Conservation (phyloP, 257 asterid species). For the Leonotis leonurus region DNA sequence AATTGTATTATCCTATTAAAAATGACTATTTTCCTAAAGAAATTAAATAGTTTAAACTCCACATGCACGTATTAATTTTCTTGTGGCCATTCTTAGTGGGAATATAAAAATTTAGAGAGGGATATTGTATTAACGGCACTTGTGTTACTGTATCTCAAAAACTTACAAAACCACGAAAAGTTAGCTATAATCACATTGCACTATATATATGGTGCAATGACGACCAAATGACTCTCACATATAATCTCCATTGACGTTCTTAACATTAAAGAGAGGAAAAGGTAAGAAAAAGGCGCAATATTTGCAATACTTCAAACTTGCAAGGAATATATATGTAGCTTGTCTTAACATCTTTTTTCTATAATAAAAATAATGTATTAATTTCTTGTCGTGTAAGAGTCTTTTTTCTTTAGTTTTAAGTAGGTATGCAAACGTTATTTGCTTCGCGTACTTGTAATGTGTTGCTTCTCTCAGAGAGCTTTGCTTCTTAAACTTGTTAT, state of each 20-base stretch:
- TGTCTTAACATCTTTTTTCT: background rate
- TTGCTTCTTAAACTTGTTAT: too few species aligned
- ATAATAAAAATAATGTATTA: conserved; percentile 5
- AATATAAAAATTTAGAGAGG: too few species aligned
- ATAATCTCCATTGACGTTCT: conserved; percentile 1
- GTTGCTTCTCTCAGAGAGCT: background rate
- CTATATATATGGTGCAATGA: too few species aligned
- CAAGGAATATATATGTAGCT: conserved; percentile 37
- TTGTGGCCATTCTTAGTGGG: too few species aligned
- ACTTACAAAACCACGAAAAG: too few species aligned
- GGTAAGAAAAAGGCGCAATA: background rate
- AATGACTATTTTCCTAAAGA: too few species aligned
- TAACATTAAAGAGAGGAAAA: background rate
- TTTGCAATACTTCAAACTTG: conserved; percentile 29
- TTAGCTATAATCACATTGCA: too few species aligned
- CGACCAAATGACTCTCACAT: background rate
- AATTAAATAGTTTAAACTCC: too few species aligned
- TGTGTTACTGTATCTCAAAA: too few species aligned
- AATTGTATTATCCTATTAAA: too few species aligned
- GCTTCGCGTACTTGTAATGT: conserved; percentile 14
- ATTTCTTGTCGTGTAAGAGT: conserved; percentile 49
- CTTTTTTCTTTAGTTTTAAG: background rate
- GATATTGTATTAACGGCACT: too few species aligned
- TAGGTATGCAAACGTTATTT: background rate
- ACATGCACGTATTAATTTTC: too few species aligned